Conservation (phyloP, 805 yeast species). For the Suhomyces prunicola region DNA sequence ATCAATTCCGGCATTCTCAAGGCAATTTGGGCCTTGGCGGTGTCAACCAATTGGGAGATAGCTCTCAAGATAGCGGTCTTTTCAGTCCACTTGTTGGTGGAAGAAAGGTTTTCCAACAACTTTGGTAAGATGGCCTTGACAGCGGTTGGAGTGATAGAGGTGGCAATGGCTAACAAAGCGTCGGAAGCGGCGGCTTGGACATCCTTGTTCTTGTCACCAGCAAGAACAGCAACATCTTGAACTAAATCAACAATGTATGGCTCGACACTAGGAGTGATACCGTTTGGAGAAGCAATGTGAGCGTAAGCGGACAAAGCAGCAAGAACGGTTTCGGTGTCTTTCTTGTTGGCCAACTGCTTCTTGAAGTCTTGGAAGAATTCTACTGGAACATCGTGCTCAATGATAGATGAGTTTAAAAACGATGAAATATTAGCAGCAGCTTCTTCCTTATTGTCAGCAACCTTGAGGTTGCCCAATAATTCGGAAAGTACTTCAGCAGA, state of each 20-base stretch:
- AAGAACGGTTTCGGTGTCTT: slow-evolving; percentile 58
- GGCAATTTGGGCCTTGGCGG: slow-evolving; percentile 94
- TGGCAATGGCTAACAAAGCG: slow-evolving; percentile 75
- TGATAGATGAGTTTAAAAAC: slow-evolving; percentile 93
- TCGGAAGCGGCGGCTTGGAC: slow-evolving; percentile 69
- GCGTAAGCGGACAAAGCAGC: slow-evolving; percentile 81
- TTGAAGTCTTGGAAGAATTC: slow-evolving; percentile 77
- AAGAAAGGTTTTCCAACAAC: slow-evolving; percentile 62
- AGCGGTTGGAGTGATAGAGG: slow-evolving; percentile 86
- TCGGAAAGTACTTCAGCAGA: slow-evolving; percentile 83
- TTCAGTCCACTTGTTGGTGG: slow-evolving; percentile 96
- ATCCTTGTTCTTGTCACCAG: slow-evolving; percentile 88
- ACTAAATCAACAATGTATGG: slow-evolving; percentile 86
- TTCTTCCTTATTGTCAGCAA: slow-evolving; percentile 84
- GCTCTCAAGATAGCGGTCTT: slow-evolving; percentile 88
- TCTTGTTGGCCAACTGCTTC: slow-evolving; percentile 77
- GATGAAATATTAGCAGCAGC: slow-evolving; percentile 89
- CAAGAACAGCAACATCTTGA: slow-evolving; percentile 64
- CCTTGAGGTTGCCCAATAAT: slow-evolving; percentile 87
- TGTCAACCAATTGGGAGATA: slow-evolving; percentile 82
- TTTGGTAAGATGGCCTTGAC: slow-evolving; percentile 87
- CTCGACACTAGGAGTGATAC: slow-evolving; percentile 88
- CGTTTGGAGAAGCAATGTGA: slow-evolving; percentile 79
- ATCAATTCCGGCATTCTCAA: slow-evolving; percentile 99
- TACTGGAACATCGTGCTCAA: slow-evolving; percentile 97